Base-by-base conservation (phyloP, 805 yeast species). In the Yarrowia sp. region DNA sequence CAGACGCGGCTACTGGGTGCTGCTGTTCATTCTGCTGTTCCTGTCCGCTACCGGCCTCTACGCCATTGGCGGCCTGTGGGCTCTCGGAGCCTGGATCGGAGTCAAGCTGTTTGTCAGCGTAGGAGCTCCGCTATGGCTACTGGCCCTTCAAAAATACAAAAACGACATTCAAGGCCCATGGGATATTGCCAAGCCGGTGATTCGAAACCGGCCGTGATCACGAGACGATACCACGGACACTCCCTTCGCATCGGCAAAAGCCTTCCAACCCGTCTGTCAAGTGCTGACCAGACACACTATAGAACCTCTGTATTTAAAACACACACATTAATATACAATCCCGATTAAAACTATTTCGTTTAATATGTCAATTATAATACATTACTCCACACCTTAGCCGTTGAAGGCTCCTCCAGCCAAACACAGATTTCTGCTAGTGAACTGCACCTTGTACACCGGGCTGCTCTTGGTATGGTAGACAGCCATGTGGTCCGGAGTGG, bases 391-490 rank as follows among this genome's bases (percentile, higher is more conserved):
- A n/a, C n/a, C n/a, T n/a, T 61, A 71, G 3, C 81, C 84, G 66
- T 76, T 73, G 68, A 87, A 90, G 3, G 94, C 94, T 59, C 99
- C 98, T 24, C 90, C 97, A 0, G 97, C 97, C 35, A 94, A 79
- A 68, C 96, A 92, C 67, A 94, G 76, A 75, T 94, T 94, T 64
- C 96, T 79, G 72, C 96, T 80, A 0, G 98, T 93, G 72, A 94
- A 93, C 69, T 87, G 91, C 33, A 94, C 96, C 68, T 89, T 90
- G 76, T 87, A 94, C 25, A 94, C 94, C 4, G 97, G 97, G 0
- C 97, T 91, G 73, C 86, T 86, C 75, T 91, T 94, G 0, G 99
- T 93, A 74, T 89, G 89, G 72, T 87, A 94, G 19, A 94, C 94
- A 4, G 96, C 91, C 84, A 94, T 82, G 69, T 93, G 96, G 73